A percentile compares a stretch with the other conserved stretches of the same genome.
These are phyloP conservation scores for Amesomyces nigricolor DNA, from an alignment of 2,329 filamentous ascomycete genomes.

Conservation along the genomic window DNA sequence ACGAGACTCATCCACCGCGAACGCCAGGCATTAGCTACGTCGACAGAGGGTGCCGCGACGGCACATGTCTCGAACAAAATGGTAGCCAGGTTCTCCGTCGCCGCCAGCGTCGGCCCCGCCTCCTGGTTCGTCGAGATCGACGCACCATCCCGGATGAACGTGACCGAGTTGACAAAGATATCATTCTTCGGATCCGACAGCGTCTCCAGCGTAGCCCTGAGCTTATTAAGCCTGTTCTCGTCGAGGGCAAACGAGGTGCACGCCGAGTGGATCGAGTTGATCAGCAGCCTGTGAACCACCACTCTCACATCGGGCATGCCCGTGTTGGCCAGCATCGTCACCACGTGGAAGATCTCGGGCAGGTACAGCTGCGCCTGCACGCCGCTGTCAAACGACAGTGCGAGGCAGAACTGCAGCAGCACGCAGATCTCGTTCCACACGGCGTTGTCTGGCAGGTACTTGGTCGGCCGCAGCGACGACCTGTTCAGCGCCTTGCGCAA, in stretches of 20 bases:
- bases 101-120: conserved; percentile 43
- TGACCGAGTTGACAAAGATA: conserved; percentile 47
- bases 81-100: conserved; percentile 57
- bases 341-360: conserved; percentile 64
- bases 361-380: conserved; percentile 63
- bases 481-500: conserved; percentile 62
- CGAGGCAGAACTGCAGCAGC: conserved; percentile 59
- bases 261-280: conserved; percentile 63
- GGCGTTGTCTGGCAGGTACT: conserved; percentile 58
- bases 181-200: conserved; percentile 56
- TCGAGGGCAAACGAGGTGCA: conserved; percentile 61
- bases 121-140: conserved; percentile 52
- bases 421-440: conserved; percentile 67
- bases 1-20: conserved; percentile 70
- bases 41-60: conserved; percentile 57
- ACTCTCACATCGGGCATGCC: conserved; percentile 52
- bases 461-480: conserved; percentile 61
- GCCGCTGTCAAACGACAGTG: conserved; percentile 62
- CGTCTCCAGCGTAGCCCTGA: conserved; percentile 51
- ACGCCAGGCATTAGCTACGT: conserved; percentile 63
- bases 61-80: conserved; percentile 59
- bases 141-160: conserved; percentile 45
- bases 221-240: conserved; percentile 51
- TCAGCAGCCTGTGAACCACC: conserved; percentile 56
- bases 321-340: conserved; percentile 65